These are phyloP conservation scores for Gentiana macrophylla DNA, from an alignment of 257 asterid genomes.

Conservation along the genomic window DNA sequence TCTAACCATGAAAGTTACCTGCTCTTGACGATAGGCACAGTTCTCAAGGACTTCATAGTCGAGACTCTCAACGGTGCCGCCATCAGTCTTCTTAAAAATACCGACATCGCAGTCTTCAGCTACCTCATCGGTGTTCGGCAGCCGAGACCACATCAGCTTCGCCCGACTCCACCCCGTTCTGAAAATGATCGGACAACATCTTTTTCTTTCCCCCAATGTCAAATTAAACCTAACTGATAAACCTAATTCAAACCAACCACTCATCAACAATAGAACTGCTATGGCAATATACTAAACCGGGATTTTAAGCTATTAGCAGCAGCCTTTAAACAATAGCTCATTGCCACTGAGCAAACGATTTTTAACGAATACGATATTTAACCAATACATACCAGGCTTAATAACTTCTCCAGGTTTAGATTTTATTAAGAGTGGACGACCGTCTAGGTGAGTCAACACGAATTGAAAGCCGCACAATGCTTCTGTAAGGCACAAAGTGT, in stretches of 20 bases:
- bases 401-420: slow-evolving; percentile 56
- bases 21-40: slow-evolving; percentile 72
- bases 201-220: neutral
- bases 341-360: too few species aligned
- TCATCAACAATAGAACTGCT: slow-evolving; percentile 1
- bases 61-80: slow-evolving; percentile 63
- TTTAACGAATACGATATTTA: neutral
- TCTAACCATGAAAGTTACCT: slow-evolving; percentile 19
- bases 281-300: too few species aligned
- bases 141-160: slow-evolving; percentile 76
- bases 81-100: slow-evolving; percentile 27
- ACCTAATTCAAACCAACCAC: neutral
- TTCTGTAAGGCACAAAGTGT: slow-evolving; percentile 43
- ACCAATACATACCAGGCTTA: slow-evolving; percentile 40
- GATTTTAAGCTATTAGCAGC: too few species aligned
- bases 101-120: slow-evolving; percentile 17
- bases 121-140: slow-evolving; percentile 69
- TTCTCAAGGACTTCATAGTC: slow-evolving; percentile 94
- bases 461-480: slow-evolving; percentile 67
- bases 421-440: slow-evolving; percentile 52
- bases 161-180: slow-evolving; percentile 80
- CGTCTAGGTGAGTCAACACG: slow-evolving; percentile 44
- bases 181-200: slow-evolving; percentile 74
- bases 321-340: too few species aligned
- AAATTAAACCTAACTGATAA: slow-evolving; percentile 3